Percentiles rank a stretch among this genome's conserved stretches.
These are phyloP conservation scores for Salix arbutifolia DNA, from an alignment of 345 rosid genomes.

Conservation along the genomic window DNA sequence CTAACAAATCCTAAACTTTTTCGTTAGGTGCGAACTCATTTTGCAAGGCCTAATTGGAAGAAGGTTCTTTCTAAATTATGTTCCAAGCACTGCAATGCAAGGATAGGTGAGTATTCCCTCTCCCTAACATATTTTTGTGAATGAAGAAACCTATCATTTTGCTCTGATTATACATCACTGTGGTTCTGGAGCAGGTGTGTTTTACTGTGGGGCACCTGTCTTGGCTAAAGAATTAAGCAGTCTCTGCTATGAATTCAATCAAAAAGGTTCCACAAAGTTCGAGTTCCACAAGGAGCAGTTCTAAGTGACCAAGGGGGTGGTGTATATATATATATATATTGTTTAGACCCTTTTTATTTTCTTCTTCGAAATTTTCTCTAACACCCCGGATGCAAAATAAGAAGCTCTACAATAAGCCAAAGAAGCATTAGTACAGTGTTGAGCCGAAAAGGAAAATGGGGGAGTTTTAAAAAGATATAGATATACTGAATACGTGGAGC, in stretches of 20 bases:
- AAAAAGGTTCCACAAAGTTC: slow-evolving; percentile 86
- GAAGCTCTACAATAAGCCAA: slow-evolving; percentile 15
- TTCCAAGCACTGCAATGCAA: slow-evolving; percentile 84
- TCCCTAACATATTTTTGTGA: background rate
- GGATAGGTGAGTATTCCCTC: slow-evolving; percentile 57
- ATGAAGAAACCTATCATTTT: background rate
- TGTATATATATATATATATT: background rate
- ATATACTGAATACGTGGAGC: background rate
- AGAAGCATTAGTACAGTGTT: slow-evolving; percentile 30
- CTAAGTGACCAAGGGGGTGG: slow-evolving; percentile 17
- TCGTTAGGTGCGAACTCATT: slow-evolving; percentile 84
- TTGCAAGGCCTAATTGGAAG: slow-evolving; percentile 96
- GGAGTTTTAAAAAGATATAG: background rate
- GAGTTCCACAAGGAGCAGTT: slow-evolving; percentile 98
- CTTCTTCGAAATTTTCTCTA: background rate
- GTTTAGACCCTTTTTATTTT: background rate
- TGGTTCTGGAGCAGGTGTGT: slow-evolving; percentile 61
- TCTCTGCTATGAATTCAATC: slow-evolving; percentile 87
- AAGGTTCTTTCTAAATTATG: slow-evolving; percentile 76
- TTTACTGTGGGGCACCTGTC: slow-evolving; percentile 95
- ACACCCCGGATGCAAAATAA: background rate
- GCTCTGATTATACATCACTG: background rate
- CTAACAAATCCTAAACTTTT: background rate
- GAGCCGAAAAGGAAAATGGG: background rate
- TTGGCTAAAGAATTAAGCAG: slow-evolving; percentile 86